Base-by-base conservation (phyloP, 176 grass and related monocot species). In the Pontederia crassipes region DNA sequence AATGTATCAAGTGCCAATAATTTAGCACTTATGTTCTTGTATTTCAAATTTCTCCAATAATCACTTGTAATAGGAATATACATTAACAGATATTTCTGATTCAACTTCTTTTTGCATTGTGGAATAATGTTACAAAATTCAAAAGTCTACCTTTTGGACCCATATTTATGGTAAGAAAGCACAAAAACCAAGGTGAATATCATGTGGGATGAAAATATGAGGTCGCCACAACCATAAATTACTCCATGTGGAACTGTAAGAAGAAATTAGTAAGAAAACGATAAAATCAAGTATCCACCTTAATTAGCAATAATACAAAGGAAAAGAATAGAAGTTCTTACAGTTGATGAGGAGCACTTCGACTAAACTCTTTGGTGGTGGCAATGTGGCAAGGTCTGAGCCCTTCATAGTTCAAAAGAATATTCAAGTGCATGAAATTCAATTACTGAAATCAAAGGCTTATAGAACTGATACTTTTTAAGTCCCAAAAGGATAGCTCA, bases 161-260 rank as follows among this genome's bases (percentile, higher is more conserved):
- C 94, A 88, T 98, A 98, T 79, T 98, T 98, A 15, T 98, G 74
- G 59, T 93, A 93, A 40, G 88, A 89, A 45, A 68, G 54, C 29
- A 92, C 88, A 50, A 92, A 98, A 55, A 92, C 87, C 50, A 98
- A 82, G 18, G 85, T 93, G 66, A 98, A 98, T 79, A 98, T 98
- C 94, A 98, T 98, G 68, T 98, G 94, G 45, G 94, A 93, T 24
- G 94, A 98, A 71, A 98, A 98, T 86, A 98, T 98, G 49, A 98
- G 72, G 80, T 98, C 94, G 9, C 94, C 94, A 52, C 94, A 98
- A 27, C 94, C 88, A 77, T 76, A 88, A 55, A 93, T 73, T 11
- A 90, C 75, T 72, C 94, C 94, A 51, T 45, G 73, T 48, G 94
- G 94, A 92, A 98, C 94, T 98, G 81, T 53, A 85, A 79, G 40